Percentiles rank a stretch among this genome's conserved stretches.
Conservation (phyloP, 139 green algal genomes). For the Tetraselmis chui region DNA sequence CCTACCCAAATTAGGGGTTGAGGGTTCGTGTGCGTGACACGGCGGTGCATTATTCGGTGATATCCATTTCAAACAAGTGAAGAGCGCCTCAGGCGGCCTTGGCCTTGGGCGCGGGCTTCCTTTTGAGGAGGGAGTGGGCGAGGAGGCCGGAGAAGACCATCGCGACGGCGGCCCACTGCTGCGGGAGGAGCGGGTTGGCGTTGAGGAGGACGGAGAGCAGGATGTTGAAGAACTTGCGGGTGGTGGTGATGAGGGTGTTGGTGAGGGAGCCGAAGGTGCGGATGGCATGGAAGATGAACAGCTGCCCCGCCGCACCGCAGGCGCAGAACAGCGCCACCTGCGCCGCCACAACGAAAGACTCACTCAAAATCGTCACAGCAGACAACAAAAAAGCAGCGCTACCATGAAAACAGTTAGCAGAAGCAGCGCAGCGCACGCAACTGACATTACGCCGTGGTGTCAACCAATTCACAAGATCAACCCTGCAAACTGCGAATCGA, state of each 20-base stretch:
- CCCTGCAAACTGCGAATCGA: no score
- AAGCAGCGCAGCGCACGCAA: no score
- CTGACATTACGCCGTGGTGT: no score
- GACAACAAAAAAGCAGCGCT: no score
- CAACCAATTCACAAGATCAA: no score
- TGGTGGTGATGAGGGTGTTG: constrained; percentile 92
- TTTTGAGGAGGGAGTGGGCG: constrained; percentile 59
- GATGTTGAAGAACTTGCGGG: constrained; percentile 98
- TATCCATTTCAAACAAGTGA: no score
- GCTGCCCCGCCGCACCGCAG: constrained; percentile 88
- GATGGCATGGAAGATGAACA: constrained; percentile 87
- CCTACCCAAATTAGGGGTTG: no score
- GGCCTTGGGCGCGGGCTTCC: constrained; percentile 19
- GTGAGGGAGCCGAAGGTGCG: constrained; percentile 77
- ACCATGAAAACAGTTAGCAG: no score
- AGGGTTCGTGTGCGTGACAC: no score
- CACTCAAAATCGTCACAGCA: no score
- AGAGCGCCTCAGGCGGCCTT: constrained; percentile 8
- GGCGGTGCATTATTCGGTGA: no score
- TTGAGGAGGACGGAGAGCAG: constrained; percentile 65
- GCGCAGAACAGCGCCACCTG: constrained; percentile 88
- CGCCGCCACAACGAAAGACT: no score
- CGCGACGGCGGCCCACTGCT: constrained; percentile 84
- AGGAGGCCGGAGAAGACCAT: constrained; percentile 88
- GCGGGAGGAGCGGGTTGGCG: constrained; percentile 61